Percentiles rank a stretch among this genome's conserved stretches.
Evolutionary conservation across 331 rosid genomes (phyloP).

Genomic region (Malus hybrid): DNA sequence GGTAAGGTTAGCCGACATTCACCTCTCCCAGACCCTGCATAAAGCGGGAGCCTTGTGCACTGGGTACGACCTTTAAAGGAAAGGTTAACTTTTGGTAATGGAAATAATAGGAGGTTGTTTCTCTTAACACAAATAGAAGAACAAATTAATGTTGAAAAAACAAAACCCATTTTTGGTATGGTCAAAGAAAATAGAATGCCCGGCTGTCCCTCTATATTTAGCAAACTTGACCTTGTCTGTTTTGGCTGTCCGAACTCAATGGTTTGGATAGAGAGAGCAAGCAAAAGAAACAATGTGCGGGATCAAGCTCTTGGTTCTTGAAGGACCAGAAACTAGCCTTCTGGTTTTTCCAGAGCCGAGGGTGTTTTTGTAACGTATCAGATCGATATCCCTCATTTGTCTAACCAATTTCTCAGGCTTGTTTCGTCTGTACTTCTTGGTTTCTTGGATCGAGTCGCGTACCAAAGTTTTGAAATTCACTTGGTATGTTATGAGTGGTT

Average conservation of each 20-base stretch:
- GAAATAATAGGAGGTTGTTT: not conserved
- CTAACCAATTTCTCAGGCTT: not conserved
- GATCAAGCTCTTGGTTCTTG: conserved; percentile 5
- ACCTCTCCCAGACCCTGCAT: too few relatives aligned
- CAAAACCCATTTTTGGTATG: not conserved
- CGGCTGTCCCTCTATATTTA: conserved; percentile 22
- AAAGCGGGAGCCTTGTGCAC: too few relatives aligned
- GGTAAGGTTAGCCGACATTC: too few relatives aligned
- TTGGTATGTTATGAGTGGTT: not conserved
- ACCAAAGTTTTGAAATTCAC: not conserved
- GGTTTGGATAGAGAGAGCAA: conserved; percentile 20
- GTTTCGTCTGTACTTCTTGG: not conserved
- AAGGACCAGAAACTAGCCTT: conserved; percentile 22
- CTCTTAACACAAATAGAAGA: not conserved
- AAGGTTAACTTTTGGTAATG: not conserved
- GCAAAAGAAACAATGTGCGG: conserved; percentile 15
- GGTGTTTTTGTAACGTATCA: not conserved
- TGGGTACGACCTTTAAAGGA: too few relatives aligned
- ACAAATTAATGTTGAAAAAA: not conserved
- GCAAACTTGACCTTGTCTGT: conserved; percentile 32
- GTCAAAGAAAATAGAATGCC: not conserved
- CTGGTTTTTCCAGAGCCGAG: conserved; percentile 28
- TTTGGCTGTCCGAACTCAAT: conserved; percentile 28
- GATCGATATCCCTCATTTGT: not conserved
- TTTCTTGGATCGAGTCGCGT: conserved; percentile 6